Evolutionary conservation across 2,329 filamentous ascomycete species (phyloP).

Genomic region (Penicillium sclerotigenum): DNA sequence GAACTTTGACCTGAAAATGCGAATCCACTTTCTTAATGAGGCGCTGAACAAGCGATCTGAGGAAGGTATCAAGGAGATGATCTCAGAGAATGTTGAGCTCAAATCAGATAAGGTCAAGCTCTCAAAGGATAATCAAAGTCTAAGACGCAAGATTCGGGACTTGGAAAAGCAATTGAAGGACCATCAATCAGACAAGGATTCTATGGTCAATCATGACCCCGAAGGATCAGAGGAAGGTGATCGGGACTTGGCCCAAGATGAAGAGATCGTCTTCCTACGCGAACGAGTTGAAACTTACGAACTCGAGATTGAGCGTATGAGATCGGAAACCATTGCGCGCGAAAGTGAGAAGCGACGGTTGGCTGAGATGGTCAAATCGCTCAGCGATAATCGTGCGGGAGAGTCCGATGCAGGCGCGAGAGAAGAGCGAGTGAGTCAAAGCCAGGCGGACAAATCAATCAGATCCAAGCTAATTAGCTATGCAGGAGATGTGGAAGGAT

Average conservation of each 20-base stretch:
- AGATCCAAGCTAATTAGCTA: slow-evolving; percentile 16
- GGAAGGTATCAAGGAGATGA: slow-evolving; percentile 96
- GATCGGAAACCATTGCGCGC: slow-evolving; percentile 71
- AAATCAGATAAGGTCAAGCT: slow-evolving; percentile 85
- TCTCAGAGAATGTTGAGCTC: slow-evolving; percentile 92
- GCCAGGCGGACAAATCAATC: slow-evolving; percentile 19
- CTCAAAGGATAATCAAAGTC: slow-evolving; percentile 82
- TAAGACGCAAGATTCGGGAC: slow-evolving; percentile 79
- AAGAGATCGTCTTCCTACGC: slow-evolving; percentile 78
- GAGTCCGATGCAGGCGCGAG: slow-evolving; percentile 50
- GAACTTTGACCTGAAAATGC: slow-evolving; percentile 95
- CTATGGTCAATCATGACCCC: slow-evolving; percentile 43
- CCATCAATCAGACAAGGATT: slow-evolving; percentile 47
- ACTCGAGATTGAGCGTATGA: slow-evolving; percentile 76
- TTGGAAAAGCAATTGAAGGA: slow-evolving; percentile 74
- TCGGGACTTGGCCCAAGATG: slow-evolving; percentile 59
- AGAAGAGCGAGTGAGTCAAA: slow-evolving; percentile 46
- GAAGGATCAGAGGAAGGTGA: slow-evolving; percentile 49
- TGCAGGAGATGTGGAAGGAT: slow-evolving; percentile 86
- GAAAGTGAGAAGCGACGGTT: slow-evolving; percentile 85
- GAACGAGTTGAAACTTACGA: slow-evolving; percentile 84
- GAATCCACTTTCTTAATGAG: slow-evolving; percentile 95
- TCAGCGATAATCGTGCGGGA: slow-evolving; percentile 53
- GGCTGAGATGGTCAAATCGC: slow-evolving; percentile 71
- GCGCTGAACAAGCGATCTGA: slow-evolving; percentile 89